A percentile compares a stretch with the other conserved stretches of the same genome.
These are phyloP conservation scores for Marasmius oreades DNA, from an alignment of 1,284 basidiomycete genomes.

Conservation along the genomic window DNA sequence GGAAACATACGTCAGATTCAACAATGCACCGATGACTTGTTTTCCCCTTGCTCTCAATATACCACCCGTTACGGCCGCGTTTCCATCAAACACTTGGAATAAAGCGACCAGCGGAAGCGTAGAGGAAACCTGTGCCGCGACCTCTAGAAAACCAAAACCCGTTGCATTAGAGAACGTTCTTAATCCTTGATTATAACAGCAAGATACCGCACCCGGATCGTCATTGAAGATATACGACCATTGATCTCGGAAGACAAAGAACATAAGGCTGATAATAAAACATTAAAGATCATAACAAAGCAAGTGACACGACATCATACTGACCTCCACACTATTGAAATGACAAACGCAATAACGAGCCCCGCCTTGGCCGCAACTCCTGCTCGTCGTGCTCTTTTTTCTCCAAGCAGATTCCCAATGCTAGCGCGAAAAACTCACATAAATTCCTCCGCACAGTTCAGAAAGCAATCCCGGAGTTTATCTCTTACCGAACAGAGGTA, in stretches of 20 bases:
- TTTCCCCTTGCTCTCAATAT: conserved; percentile 79
- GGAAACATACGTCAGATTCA: conserved; percentile 26
- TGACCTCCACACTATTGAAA: conserved; percentile 64
- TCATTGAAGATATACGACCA: conserved; percentile 88
- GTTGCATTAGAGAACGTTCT: background rate
- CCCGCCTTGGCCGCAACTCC: conserved; percentile 59
- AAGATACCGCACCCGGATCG: conserved; percentile 54
- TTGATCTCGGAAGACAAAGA: conserved; percentile 65
- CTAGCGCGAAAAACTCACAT: conserved; percentile 27
- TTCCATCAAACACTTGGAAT: conserved; percentile 80
- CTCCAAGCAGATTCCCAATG: conserved; percentile 81
- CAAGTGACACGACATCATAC: conserved; percentile 11
- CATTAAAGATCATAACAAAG: background rate
- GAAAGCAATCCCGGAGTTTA: background rate
- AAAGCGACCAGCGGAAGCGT: conserved; percentile 77
- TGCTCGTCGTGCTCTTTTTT: conserved; percentile 65
- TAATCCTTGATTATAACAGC: background rate
- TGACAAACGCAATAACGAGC: conserved; percentile 55
- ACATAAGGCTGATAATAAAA: conserved; percentile 50
- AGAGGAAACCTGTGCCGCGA: conserved; percentile 61
- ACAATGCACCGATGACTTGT: conserved; percentile 30
- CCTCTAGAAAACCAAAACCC: conserved; percentile 34
- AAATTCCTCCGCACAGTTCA: background rate
- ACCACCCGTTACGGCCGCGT: conserved; percentile 66
- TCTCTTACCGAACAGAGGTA: conserved; percentile 72